Evolutionary conservation across 345 rosid species (phyloP).

Genomic region (Litchi chinensis): DNA sequence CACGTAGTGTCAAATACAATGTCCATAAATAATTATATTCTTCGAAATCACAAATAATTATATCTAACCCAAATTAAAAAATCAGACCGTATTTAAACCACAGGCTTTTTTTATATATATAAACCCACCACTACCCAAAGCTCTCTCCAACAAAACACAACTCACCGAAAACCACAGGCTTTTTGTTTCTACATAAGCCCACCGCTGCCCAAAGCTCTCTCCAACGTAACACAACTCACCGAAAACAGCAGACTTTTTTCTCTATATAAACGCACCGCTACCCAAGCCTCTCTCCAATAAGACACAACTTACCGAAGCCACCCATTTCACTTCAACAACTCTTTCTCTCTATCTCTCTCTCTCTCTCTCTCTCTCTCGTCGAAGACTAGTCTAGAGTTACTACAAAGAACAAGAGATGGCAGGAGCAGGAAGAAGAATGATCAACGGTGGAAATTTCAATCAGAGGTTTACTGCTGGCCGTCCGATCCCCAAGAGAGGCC

Average conservation of each 20-base stretch:
- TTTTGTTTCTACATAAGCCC: not conserved
- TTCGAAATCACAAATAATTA: too few species aligned
- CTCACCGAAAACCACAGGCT: too few species aligned
- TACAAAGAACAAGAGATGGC: constrained; percentile 34
- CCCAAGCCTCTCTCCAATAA: not conserved
- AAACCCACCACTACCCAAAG: not conserved
- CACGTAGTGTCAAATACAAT: not conserved
- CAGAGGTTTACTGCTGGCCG: constrained; percentile 42
- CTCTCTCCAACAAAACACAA: not conserved
- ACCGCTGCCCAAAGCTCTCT: not conserved
- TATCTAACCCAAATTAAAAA: not conserved
- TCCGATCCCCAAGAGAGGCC: constrained; percentile 74
- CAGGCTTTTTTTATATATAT: not conserved
- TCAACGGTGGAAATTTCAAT: constrained; percentile 32
- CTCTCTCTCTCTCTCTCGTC: not conserved
- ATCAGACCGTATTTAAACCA: too few species aligned
- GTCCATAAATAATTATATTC: not conserved
- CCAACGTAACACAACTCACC: not conserved
- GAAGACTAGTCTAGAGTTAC: not conserved
- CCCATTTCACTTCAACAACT: not conserved
- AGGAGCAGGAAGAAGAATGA: constrained; percentile 30
- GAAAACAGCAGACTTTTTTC: too few species aligned
- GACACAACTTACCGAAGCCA: not conserved
- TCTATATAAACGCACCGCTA: constrained; percentile 8
- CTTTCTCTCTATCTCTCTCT: not conserved